Evolutionary conservation across 2,329 filamentous ascomycete genomes (phyloP).

Genomic region (Phaeoacremonium minimum): DNA sequence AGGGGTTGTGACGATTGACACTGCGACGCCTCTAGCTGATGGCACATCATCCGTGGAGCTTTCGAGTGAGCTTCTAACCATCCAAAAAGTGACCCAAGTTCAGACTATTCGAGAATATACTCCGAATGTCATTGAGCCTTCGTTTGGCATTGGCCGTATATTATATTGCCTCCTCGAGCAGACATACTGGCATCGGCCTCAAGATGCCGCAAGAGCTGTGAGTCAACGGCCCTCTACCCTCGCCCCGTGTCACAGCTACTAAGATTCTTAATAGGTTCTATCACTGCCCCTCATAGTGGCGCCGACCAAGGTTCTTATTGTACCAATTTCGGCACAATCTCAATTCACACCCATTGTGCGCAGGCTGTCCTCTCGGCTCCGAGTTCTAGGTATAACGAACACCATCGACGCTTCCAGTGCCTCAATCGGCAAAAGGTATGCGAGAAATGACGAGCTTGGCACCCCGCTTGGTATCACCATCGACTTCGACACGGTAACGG

Average conservation of each 20-base stretch:
- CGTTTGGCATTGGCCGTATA: slow-evolving; percentile 73
- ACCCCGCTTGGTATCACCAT: slow-evolving; percentile 87
- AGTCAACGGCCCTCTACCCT: slow-evolving; percentile 16
- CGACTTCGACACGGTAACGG: slow-evolving; percentile 85
- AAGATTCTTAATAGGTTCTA: slow-evolving; percentile 28
- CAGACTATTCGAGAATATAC: slow-evolving; percentile 69
- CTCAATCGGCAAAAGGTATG: slow-evolving; percentile 85
- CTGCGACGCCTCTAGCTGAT: slow-evolving; percentile 9
- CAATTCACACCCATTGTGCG: slow-evolving; percentile 70
- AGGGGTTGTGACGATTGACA: slow-evolving; percentile 6
- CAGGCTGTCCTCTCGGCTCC: slow-evolving; percentile 66
- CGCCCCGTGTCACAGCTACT: no score
- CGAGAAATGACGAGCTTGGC: slow-evolving; percentile 85
- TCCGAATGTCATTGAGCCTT: slow-evolving; percentile 73
- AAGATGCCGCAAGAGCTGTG: slow-evolving; percentile 63
- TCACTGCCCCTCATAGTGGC: slow-evolving; percentile 57
- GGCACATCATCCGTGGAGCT: slow-evolving; percentile 6
- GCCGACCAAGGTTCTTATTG: slow-evolving; percentile 83
- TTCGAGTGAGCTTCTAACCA: slow-evolving; percentile 8
- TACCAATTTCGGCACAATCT: slow-evolving; percentile 72
- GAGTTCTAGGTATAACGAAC: slow-evolving; percentile 69
- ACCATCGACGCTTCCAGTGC: slow-evolving; percentile 81
- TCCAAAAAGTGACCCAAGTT: slow-evolving; percentile 40
- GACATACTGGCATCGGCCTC: slow-evolving; percentile 63
- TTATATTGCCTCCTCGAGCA: slow-evolving; percentile 72